phyloP scores from a whole-genome alignment of 2,329 filamentous ascomycete genomes.

The Paecilomyces sp. region DNA sequence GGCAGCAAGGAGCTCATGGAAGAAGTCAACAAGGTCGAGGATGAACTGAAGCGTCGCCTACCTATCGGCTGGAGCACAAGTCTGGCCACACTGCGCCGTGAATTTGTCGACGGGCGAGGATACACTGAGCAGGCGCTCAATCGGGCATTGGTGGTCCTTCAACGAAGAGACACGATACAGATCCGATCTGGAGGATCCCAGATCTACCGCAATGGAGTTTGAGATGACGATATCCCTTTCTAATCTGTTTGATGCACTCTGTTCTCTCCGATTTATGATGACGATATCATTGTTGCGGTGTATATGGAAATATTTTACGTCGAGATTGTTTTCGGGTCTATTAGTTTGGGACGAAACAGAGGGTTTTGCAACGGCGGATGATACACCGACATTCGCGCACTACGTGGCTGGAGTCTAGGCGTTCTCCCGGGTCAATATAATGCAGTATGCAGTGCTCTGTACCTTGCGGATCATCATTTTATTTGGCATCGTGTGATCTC shows the following conservation, averaged over 20 bases:
- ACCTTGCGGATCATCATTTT: not conserved
- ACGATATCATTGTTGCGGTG: not conserved
- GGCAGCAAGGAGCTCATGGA: constrained; percentile 86
- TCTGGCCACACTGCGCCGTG: constrained; percentile 72
- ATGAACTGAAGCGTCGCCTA: constrained; percentile 76
- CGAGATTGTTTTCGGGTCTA: not conserved
- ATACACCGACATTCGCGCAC: not conserved
- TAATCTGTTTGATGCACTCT: not conserved
- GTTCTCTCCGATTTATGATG: not conserved
- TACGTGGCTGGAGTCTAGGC: not conserved
- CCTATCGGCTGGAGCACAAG: constrained; percentile 96
- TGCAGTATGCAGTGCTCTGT: not conserved
- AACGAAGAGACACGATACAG: constrained; percentile 68
- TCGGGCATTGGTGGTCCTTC: constrained; percentile 75
- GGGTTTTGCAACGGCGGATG: not conserved
- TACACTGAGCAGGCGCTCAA: constrained; percentile 84
- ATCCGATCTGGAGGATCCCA: constrained; percentile 44
- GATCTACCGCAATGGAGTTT: constrained; percentile 42
- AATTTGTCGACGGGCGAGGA: constrained; percentile 87
- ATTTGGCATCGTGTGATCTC: not conserved
- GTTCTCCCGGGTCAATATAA: not conserved
- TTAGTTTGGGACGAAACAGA: not conserved
- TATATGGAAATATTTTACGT: not conserved
- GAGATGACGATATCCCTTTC: constrained; percentile 5
- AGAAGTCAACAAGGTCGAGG: constrained; percentile 78